A percentile compares a stretch with the other conserved stretches of the same genome.
Conservation (phyloP, 768 basidiomycete species). For the Termitomyces sp. region DNA sequence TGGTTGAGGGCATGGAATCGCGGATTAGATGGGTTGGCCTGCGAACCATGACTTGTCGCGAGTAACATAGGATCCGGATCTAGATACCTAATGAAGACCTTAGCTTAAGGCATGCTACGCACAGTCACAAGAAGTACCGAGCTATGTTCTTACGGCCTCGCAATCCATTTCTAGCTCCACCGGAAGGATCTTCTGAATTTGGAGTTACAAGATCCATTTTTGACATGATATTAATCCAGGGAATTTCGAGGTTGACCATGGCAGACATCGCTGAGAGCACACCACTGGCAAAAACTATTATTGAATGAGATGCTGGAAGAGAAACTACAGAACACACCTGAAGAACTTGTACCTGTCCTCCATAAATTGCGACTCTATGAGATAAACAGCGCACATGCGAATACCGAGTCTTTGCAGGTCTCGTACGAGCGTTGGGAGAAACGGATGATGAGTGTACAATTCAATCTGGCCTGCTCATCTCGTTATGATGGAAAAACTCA, state of each 20-base stretch:
- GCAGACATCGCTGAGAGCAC: conserved; percentile 98
- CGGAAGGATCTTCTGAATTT: conserved; percentile 52
- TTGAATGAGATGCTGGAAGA: not conserved
- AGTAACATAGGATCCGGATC: conserved; percentile 94
- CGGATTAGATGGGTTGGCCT: conserved; percentile 55
- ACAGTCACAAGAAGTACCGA: conserved; percentile 39
- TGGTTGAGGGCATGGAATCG: conserved; percentile 92
- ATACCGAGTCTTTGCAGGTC: conserved; percentile 72
- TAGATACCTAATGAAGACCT: conserved; percentile 56
- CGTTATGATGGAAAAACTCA: not conserved
- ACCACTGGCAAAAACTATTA: conserved; percentile 45
- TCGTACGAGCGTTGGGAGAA: conserved; percentile 87
- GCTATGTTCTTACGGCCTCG: conserved; percentile 78
- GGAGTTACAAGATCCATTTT: conserved; percentile 96
- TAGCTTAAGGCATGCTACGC: not conserved
- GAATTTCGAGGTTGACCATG: conserved; percentile 96
- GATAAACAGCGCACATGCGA: conserved; percentile 83
- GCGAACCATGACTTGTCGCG: conserved; percentile 53
- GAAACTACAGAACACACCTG: conserved; percentile 39
- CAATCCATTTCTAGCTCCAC: conserved; percentile 65
- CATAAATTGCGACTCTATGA: conserved; percentile 99
- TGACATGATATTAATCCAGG: conserved; percentile 97
- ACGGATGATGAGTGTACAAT: conserved; percentile 96
- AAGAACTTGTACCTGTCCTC: conserved; percentile 99
- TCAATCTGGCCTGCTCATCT: conserved; percentile 82